Conservation (phyloP, 1,139 yeast genomes). For the Candida glucosophila region DNA sequence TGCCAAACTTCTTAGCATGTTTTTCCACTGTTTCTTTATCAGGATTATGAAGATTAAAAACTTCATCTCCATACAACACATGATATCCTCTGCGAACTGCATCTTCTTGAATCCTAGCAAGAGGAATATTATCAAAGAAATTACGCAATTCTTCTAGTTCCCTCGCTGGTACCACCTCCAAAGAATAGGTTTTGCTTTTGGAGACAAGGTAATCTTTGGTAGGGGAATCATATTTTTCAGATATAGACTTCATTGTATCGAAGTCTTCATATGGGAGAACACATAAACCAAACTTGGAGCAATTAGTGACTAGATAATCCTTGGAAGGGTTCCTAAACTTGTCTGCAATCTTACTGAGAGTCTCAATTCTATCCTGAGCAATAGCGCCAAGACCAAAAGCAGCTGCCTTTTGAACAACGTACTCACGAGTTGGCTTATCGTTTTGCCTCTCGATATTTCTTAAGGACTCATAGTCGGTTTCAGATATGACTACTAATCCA, state of each 20-base stretch:
- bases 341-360: constrained; percentile 8
- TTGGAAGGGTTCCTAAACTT: constrained; percentile 15
- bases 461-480: too few species aligned
- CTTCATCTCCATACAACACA: constrained; percentile 10
- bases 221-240: too few species aligned
- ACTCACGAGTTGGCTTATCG: constrained; percentile 7
- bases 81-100: too few species aligned
- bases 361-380: constrained; percentile 7
- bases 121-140: too few species aligned
- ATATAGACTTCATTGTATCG: constrained; percentile 2
- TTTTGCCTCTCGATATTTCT: too few species aligned
- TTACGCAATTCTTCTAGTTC: too few species aligned
- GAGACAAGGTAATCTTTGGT: too few species aligned
- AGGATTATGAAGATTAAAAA: constrained; percentile 11
- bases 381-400: constrained; percentile 3
- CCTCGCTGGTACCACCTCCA: too few species aligned
- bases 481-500: constrained; percentile 13
- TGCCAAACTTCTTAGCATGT: constrained; percentile 28
- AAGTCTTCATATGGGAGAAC: constrained; percentile 13
- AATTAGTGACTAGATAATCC: constrained; percentile 17
- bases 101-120: constrained; percentile 1
- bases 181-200: too few species aligned
- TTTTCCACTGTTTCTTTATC: constrained; percentile 15
- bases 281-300: constrained; percentile 12
- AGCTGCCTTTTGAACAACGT: constrained; percentile 9